Percentiles rank a stretch among this genome's conserved stretches.
Conservation (phyloP, 768 basidiomycete species). For the Pleurotus pulmonarius region DNA sequence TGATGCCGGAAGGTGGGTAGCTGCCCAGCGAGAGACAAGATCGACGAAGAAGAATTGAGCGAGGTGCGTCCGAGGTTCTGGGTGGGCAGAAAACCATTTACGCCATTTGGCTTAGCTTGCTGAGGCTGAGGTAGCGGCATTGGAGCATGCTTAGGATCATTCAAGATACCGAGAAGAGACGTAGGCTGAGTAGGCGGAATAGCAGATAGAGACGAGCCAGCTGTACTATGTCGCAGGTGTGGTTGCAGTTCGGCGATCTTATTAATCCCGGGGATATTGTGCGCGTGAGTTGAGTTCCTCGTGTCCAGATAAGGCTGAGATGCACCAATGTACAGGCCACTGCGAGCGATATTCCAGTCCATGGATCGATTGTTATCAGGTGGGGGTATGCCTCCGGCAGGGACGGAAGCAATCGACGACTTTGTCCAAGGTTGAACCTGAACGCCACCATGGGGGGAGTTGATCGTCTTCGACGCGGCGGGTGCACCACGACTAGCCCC, state of each 20-base stretch:
- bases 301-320: conserved; percentile 1
- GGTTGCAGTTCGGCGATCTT: neutral
- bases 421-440: neutral
- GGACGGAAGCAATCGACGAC: neutral
- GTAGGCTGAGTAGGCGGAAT: too few species aligned
- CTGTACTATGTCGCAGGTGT: too few species aligned
- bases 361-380: neutral
- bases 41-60: too few species aligned
- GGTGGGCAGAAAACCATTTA: too few species aligned
- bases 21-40: too few species aligned
- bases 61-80: too few species aligned
- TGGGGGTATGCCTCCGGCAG: neutral
- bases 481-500: neutral
- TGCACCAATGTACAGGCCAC: neutral
- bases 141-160: too few species aligned
- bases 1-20: too few species aligned
- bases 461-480: neutral
- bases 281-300: neutral
- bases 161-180: neutral
- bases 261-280: neutral
- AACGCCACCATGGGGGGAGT: neutral
- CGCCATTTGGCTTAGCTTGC: too few species aligned
- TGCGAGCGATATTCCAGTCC: neutral
- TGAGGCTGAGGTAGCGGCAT: too few species aligned
- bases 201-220: neutral